phyloP scores from a whole-genome alignment of 495 filamentous ascomycete species.

The Friedmanniomyces simplex region DNA sequence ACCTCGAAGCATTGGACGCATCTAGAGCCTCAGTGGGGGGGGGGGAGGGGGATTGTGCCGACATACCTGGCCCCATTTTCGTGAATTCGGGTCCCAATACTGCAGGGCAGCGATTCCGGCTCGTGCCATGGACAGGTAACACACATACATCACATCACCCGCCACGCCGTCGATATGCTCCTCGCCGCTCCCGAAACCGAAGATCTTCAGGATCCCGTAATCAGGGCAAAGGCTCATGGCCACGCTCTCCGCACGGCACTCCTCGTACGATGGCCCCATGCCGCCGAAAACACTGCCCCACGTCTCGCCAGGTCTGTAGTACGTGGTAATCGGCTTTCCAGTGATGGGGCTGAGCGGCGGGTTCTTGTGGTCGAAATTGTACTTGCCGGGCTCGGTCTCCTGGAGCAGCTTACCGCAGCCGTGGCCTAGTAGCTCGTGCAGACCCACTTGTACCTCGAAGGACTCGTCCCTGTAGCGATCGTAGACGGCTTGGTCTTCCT shows the following conservation, averaged over 20 bases:
- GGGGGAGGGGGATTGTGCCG: neutral
- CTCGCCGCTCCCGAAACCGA: slow-evolving; percentile 73
- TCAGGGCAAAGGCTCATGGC: slow-evolving; percentile 90
- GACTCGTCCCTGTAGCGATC: slow-evolving; percentile 69
- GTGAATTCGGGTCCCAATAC: slow-evolving; percentile 73
- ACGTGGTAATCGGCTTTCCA: slow-evolving; percentile 64
- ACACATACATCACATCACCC: slow-evolving; percentile 73
- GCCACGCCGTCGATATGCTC: slow-evolving; percentile 61
- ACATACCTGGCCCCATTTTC: slow-evolving; percentile 66
- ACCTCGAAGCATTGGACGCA: too few species aligned
- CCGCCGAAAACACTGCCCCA: slow-evolving; percentile 89
- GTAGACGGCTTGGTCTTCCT: slow-evolving; percentile 64
- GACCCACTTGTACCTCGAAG: slow-evolving; percentile 90
- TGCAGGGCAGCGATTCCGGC: slow-evolving; percentile 78
- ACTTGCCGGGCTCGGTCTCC: slow-evolving; percentile 68
- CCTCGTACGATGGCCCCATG: slow-evolving; percentile 78
- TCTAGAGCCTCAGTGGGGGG: too few species aligned
- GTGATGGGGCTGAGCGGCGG: slow-evolving; percentile 75
- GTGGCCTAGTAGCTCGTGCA: slow-evolving; percentile 93
- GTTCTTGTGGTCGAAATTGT: slow-evolving; percentile 73
- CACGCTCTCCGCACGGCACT: slow-evolving; percentile 75
- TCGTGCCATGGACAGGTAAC: slow-evolving; percentile 85
- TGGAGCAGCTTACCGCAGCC: slow-evolving; percentile 92
- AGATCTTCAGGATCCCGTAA: slow-evolving; percentile 77
- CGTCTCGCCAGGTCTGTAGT: slow-evolving; percentile 88